Percentiles rank a stretch among this genome's conserved stretches.
Conservation (phyloP, 305 asterid genomes). For the Galium porrigens region DNA sequence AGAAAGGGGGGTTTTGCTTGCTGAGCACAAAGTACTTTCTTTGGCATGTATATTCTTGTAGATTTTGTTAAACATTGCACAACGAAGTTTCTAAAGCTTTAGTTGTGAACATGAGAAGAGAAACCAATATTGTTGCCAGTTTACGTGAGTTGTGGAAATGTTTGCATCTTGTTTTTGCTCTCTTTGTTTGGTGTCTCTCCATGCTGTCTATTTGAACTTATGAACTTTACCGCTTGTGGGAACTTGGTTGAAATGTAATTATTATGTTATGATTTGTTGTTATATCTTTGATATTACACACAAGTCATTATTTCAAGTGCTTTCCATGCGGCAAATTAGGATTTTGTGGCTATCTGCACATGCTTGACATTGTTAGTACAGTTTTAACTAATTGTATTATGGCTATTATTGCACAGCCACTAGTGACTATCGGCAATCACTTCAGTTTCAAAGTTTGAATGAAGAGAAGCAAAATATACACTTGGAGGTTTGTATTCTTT, state of each 20-base stretch:
- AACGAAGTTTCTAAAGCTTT: neutral
- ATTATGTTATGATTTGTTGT: neutral
- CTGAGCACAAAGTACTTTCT: neutral
- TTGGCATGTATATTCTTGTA: neutral
- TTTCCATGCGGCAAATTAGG: neutral
- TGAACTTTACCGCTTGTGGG: neutral
- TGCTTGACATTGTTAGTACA: neutral
- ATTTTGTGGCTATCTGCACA: neutral
- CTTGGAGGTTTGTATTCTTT: slow-evolving; percentile 43
- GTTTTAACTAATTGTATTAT: neutral
- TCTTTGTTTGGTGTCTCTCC: neutral
- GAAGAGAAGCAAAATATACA: slow-evolving; percentile 96
- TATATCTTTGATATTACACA: neutral
- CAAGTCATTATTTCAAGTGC: neutral
- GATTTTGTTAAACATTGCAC: neutral
- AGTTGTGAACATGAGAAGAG: neutral
- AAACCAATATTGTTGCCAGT: neutral
- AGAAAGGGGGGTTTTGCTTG: neutral
- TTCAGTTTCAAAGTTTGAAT: slow-evolving; percentile 83
- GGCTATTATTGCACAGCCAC: slow-evolving; percentile 41
- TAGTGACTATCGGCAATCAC: slow-evolving; percentile 90
- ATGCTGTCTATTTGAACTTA: neutral
- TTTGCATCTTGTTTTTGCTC: neutral
- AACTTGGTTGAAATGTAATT: neutral
- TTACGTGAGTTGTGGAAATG: neutral